These are phyloP conservation scores for Hibiscus syriacus DNA, from an alignment of 345 rosid species.

Conservation along the genomic window DNA sequence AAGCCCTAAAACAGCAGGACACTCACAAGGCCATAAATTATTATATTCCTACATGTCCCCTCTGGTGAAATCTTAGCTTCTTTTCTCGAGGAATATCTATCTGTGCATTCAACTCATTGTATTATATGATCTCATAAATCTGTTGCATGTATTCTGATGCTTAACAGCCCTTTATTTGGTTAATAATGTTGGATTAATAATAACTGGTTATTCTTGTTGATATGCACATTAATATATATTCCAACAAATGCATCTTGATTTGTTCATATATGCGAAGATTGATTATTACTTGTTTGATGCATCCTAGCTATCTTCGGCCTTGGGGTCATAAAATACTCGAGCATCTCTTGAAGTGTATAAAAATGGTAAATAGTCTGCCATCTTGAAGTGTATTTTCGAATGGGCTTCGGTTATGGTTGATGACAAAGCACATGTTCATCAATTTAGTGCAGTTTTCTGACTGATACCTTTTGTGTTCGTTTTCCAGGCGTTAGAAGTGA, in stretches of 20 bases:
- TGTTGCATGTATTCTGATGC: background rate
- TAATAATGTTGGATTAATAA: background rate
- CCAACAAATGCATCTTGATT: background rate
- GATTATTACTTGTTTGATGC: background rate
- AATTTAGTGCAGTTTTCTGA: background rate
- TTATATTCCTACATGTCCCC: background rate
- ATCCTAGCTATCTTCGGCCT: background rate
- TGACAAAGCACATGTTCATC: background rate
- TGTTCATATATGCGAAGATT: background rate
- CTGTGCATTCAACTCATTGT: background rate
- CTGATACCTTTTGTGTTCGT: background rate
- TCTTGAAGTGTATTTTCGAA: background rate
- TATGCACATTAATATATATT: background rate
- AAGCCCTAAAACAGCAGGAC: background rate
- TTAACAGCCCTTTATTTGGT: background rate
- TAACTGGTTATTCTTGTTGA: background rate
- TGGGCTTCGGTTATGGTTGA: constrained; percentile 2
- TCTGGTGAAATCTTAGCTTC: background rate
- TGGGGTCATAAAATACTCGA: background rate
- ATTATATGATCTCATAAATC: background rate
- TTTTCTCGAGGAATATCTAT: background rate
- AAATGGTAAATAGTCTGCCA: background rate
- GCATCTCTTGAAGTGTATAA: background rate
- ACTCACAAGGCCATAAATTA: background rate
- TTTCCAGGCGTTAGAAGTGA: constrained; percentile 90